These are phyloP conservation scores for Boletus rubroflammeus DNA, from an alignment of 768 basidiomycete genomes.

Conservation along the genomic window DNA sequence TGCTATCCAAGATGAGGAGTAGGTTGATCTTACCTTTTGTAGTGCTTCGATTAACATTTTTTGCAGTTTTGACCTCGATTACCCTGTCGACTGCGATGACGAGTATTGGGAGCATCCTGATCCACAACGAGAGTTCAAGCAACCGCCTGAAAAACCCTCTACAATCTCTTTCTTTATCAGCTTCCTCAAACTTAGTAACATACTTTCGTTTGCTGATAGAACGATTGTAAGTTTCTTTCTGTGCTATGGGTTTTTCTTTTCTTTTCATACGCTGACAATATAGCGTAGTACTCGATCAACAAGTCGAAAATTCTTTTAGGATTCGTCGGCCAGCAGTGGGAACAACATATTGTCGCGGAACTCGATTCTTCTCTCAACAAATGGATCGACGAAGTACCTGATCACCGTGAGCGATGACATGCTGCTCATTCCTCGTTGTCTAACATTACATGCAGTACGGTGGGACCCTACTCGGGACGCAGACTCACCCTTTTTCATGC, in stretches of 20 bases:
- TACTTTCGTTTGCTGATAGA: slow-evolving; percentile 57
- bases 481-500: slow-evolving; percentile 39
- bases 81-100: slow-evolving; percentile 65
- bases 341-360: slow-evolving; percentile 63
- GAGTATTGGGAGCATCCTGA: slow-evolving; percentile 59
- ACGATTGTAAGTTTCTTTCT: slow-evolving; percentile 47
- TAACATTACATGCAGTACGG: slow-evolving; percentile 30
- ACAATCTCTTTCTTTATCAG: slow-evolving; percentile 49
- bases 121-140: slow-evolving; percentile 49
- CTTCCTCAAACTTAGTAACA: slow-evolving; percentile 55
- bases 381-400: slow-evolving; percentile 73
- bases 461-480: slow-evolving; percentile 43
- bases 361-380: slow-evolving; percentile 73
- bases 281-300: slow-evolving; percentile 64
- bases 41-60: neutral
- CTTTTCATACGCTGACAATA: neutral
- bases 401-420: slow-evolving; percentile 27
- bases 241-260: neutral
- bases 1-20: slow-evolving; percentile 72
- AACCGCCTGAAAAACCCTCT: slow-evolving; percentile 60
- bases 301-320: slow-evolving; percentile 53
- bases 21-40: slow-evolving; percentile 21
- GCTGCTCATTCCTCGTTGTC: neutral
- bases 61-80: slow-evolving; percentile 55
- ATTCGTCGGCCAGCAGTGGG: slow-evolving; percentile 51